Percentiles rank a stretch among this genome's conserved stretches.
Conservation (phyloP, 2,329 filamentous ascomycete species). For the Phialophora tarda region DNA sequence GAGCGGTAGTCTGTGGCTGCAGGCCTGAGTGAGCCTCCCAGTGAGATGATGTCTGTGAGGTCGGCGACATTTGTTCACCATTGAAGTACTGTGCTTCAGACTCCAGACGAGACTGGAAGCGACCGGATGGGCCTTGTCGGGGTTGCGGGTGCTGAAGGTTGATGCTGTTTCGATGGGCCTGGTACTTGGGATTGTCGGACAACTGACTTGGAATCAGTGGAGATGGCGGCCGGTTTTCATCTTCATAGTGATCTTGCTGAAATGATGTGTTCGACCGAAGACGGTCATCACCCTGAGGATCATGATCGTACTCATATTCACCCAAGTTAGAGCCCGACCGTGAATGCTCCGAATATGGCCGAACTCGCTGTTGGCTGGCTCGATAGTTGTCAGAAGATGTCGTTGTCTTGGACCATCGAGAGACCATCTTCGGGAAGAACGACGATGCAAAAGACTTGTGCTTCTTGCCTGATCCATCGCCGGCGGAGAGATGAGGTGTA, state of each 20-base stretch:
- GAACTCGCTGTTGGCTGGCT: constrained; percentile 60
- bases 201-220: constrained; percentile 66
- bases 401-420: constrained; percentile 96
- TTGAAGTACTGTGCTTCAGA: constrained; percentile 63
- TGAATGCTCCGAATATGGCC: constrained; percentile 69
- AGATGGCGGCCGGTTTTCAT: constrained; percentile 60
- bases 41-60: constrained; percentile 52
- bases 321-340: constrained; percentile 77
- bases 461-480: constrained; percentile 77
- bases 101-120: constrained; percentile 67
- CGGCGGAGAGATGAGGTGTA: constrained; percentile 63
- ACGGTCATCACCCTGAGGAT: constrained; percentile 54
- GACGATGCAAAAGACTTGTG: constrained; percentile 86
- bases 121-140: constrained; percentile 64
- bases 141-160: constrained; percentile 70
- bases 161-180: constrained; percentile 67
- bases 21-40: constrained; percentile 42
- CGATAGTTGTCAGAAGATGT: constrained; percentile 82
- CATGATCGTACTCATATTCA: constrained; percentile 63
- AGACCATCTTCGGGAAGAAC: constrained; percentile 78
- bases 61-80: constrained; percentile 43
- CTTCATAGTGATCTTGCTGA: constrained; percentile 44
- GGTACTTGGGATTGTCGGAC: constrained; percentile 66
- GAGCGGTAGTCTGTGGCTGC: constrained; percentile 8
- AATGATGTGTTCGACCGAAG: constrained; percentile 52